phyloP scores from a whole-genome alignment of 495 filamentous ascomycete species.

The Lasiosphaeria hispida region DNA sequence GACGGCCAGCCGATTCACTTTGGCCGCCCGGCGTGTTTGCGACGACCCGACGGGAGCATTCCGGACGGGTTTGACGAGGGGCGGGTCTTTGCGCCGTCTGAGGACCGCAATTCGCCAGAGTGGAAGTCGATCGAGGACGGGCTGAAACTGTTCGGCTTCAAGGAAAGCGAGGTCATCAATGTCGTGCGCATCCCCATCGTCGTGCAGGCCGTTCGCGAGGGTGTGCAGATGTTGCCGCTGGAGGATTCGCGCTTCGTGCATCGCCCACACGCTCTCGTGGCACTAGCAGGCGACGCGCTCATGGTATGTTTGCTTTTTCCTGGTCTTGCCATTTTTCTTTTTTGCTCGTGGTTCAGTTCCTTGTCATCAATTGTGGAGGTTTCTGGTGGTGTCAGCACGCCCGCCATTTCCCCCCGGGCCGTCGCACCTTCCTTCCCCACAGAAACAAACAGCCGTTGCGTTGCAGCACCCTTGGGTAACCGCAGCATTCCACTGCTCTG shows the following conservation, averaged over 20 bases:
- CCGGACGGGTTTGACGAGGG: slow-evolving; percentile 31
- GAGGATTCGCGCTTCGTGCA: slow-evolving; percentile 28
- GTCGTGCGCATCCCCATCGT: slow-evolving; percentile 41
- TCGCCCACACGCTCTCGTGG: slow-evolving; percentile 33
- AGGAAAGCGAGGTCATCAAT: slow-evolving; percentile 41
- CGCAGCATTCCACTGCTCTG: too few relatives aligned
- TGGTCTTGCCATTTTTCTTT: too few relatives aligned
- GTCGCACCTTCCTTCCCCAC: neutral
- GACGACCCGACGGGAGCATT: slow-evolving; percentile 28
- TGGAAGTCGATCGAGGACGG: slow-evolving; percentile 41
- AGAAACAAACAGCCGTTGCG: neutral
- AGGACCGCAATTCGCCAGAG: slow-evolving; percentile 27
- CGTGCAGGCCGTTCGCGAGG: slow-evolving; percentile 39
- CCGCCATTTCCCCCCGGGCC: neutral
- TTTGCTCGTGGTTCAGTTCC: too few relatives aligned
- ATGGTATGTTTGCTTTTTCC: slow-evolving; percentile 18
- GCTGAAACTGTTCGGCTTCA: slow-evolving; percentile 41
- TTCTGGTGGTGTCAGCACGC: neutral
- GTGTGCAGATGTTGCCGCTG: slow-evolving; percentile 32
- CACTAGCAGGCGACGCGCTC: slow-evolving; percentile 32
- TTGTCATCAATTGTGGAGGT: too few relatives aligned
- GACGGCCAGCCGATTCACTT: slow-evolving; percentile 39
- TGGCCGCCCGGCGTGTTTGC: slow-evolving; percentile 33
- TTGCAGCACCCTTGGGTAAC: too few relatives aligned
- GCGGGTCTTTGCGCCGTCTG: slow-evolving; percentile 35